A percentile compares a stretch with the other conserved stretches of the same genome.
These are phyloP conservation scores for Trypanosoma theileri DNA, from an alignment of 208 protist genomes.

Conservation along the genomic window DNA sequence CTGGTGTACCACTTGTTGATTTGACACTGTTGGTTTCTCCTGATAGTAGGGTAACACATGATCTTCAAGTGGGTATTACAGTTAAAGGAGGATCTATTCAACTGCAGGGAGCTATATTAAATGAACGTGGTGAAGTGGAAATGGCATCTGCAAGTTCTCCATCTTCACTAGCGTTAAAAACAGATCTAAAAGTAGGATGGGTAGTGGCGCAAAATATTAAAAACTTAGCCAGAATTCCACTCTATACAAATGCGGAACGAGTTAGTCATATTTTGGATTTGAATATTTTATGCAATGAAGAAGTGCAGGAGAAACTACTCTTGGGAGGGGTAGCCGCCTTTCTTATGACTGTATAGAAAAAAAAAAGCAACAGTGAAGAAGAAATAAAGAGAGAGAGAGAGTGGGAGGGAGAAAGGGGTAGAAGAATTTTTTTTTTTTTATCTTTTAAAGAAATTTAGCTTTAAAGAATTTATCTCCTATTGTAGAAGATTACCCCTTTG, in stretches of 20 bases:
- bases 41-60: slow-evolving; percentile 23
- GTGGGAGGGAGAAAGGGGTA: not conserved
- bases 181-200: slow-evolving; percentile 66
- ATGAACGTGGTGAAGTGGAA: slow-evolving; percentile 35
- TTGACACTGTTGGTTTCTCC: slow-evolving; percentile 62
- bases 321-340: slow-evolving; percentile 76
- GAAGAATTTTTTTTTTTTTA: not conserved
- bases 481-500: not conserved
- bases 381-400: not conserved
- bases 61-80: slow-evolving; percentile 37
- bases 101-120: slow-evolving; percentile 72
- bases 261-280: slow-evolving; percentile 54
- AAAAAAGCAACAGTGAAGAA: slow-evolving; percentile 7
- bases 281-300: slow-evolving; percentile 41
- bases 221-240: slow-evolving; percentile 43
- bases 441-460: too few species aligned
- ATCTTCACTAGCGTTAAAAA: slow-evolving; percentile 51
- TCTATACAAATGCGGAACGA: slow-evolving; percentile 74
- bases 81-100: slow-evolving; percentile 63
- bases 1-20: slow-evolving; percentile 71
- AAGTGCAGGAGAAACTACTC: slow-evolving; percentile 29
- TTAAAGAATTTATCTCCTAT: too few species aligned
- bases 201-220: slow-evolving; percentile 28
- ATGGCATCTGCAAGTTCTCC: slow-evolving; percentile 53
- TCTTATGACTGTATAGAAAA: slow-evolving; percentile 34